Base-by-base conservation (phyloP, 768 basidiomycete genomes). In the Pisolithus albus region DNA sequence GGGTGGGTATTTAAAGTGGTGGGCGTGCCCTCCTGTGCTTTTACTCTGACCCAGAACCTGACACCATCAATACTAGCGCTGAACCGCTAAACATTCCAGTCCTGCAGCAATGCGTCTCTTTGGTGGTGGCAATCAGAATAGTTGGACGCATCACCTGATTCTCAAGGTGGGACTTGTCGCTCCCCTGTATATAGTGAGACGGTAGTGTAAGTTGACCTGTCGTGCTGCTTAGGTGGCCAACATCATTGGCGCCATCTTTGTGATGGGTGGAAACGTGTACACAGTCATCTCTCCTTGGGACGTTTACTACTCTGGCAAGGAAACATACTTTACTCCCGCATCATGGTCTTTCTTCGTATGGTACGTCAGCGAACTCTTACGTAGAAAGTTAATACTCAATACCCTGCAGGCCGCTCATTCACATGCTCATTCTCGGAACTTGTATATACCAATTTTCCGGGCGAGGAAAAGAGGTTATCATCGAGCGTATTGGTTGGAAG, bases 311-410 rank as follows among this genome's bases (percentile, higher is more conserved):
- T 60, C 64, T 3, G 76, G 76, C 24, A 79, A 77, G 64, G 75
- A 78, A 54, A 86, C 84, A 4, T 86, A 84, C 69, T 73, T 86
- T 53, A 86, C 85, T 1, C 84, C 84, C 1, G 78, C 79, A 1
- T 67, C 75, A 15, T 84, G 78, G 71, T 76, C 79, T 15, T 84
- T 80, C 68, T 75, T 76, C 64, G 74, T 82, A 56, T 84, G 82
- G 82, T 79, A 52, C 40, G 73, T 64, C 53, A 13, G 26, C 36
- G 13, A 45, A 7, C 7, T 16, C 6, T 2, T 11, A n/a, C 5
- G 28, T 13, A 4, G 24, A 18, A 18, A 15, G 43, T n/a, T 45
- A 26, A n/a, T 16, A 28, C 24, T 28, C n/a, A 45, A 15, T 16
- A 16, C 10, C 16, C 28, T 40, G 50, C 50, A 79, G 80, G 79